Evolutionary conservation across 2,329 filamentous ascomycete genomes (phyloP), one percentile per base, ranked within the genome.

Genomic region (Colletotrichum sp.): DNA sequence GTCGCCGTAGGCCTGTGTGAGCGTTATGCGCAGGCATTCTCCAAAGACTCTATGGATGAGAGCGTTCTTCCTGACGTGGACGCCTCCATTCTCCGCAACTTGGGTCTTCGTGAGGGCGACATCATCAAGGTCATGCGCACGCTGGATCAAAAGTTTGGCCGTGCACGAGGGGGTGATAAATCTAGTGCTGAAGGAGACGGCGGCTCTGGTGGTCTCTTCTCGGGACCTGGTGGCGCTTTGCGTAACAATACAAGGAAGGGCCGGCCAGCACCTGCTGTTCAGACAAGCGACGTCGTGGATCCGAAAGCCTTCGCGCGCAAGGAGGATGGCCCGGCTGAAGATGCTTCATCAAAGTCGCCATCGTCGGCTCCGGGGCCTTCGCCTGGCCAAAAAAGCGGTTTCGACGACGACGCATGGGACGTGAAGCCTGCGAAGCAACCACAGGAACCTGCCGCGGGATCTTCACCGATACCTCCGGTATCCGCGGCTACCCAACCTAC

Each of bases 371-470:
- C 59, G 8, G 29, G 44, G 16, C 32, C 57, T 19, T 30, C 52
- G 16, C n/a, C 64, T 15, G 52, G 69, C 22, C 68, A 77, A 36
- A 77, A 82, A 80, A 69, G 32, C 59, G 95, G 95, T 4, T 99
- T 99, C 81, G 97, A 99, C 68, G 97, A 99, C 82, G 95, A 99
- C 87, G 97, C 97, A 11, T 99, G 97, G 97, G 95, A 98, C 81
- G 94, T 98, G 66, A 98, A 98, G 86, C 95, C 95, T 22, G 91
- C 94, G 16, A 94, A 92, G 82, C 90, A 93, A 78, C 84, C 67
- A 72, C 84, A 78, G 78, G 86, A 79, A 77, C 85, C 59, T 15
- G 29, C 59, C 12, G 29, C 59, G 9, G 59, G 29, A 32, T 12
- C 57, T n/a, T 29, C 59, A 78, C 84, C 85, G 39, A 80, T 86